Evolutionary conservation across 495 filamentous ascomycete genomes (phyloP).

Genomic region (Chaetomidium leptoderma): DNA sequence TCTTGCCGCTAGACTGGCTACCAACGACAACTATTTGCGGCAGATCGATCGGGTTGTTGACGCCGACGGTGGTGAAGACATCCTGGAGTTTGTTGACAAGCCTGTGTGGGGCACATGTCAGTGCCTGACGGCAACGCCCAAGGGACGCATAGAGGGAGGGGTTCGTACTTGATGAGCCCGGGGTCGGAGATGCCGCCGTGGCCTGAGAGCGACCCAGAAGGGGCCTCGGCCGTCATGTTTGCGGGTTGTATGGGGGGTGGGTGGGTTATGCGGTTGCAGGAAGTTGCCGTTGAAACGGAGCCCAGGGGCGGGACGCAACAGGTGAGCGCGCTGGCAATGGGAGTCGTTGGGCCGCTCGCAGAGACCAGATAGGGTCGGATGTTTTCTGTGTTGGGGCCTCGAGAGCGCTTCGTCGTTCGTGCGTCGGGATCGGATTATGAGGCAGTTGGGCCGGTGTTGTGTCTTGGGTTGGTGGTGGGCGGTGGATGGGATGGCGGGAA

Average conservation of each 20-base stretch:
- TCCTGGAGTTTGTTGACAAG: conserved; percentile 99
- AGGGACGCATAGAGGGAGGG: background rate
- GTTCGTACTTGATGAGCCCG: conserved; percentile 52
- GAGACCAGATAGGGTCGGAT: too few relatives aligned
- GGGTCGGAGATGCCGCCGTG: conserved; percentile 56
- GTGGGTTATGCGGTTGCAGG: background rate
- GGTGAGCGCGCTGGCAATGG: background rate
- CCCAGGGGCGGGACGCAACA: background rate
- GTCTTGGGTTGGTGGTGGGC: background rate
- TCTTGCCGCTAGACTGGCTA: conserved; percentile 98
- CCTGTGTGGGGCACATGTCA: conserved; percentile 46
- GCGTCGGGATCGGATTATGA: background rate
- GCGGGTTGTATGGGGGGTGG: conserved; percentile 13
- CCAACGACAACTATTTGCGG: conserved; percentile 98
- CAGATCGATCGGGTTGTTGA: conserved; percentile 98
- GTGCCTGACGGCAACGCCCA: conserved; percentile 21
- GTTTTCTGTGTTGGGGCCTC: background rate
- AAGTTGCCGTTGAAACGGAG: background rate
- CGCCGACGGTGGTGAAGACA: conserved; percentile 97
- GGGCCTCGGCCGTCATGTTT: conserved; percentile 30
- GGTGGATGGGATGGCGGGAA: conserved; percentile 11
- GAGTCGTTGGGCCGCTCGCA: background rate
- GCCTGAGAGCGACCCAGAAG: conserved; percentile 34
- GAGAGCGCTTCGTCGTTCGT: background rate
- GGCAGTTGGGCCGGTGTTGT: background rate